phyloP scores from a whole-genome alignment of 148 eudicot genomes.

The Polygonum aviculare region DNA sequence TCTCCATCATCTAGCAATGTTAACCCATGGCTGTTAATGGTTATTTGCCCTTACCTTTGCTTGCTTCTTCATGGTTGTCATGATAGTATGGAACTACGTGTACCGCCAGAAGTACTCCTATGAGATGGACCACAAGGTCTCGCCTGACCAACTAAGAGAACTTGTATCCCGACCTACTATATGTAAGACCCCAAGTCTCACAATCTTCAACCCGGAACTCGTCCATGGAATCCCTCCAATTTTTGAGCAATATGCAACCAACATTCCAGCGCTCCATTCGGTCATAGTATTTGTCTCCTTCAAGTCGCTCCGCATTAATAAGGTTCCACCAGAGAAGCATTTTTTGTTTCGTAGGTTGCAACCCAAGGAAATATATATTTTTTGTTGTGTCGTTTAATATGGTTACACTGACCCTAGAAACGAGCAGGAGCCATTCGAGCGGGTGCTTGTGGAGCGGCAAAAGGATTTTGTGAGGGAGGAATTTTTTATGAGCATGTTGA shows the following conservation, averaged over 20 bases:
- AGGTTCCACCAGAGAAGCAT: conserved; percentile 34
- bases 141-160: conserved; percentile 14
- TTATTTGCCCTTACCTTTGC: conserved; percentile 40
- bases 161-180: conserved; percentile 11
- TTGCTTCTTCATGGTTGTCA: conserved; percentile 16
- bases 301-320: conserved; percentile 37
- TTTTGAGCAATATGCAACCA: conserved; percentile 29
- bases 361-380: conserved; percentile 20
- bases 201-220: conserved; percentile 37
- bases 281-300: conserved; percentile 32
- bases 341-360: conserved; percentile 33
- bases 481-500: not conserved
- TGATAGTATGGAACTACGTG: conserved; percentile 36
- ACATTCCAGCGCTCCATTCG: conserved; percentile 29
- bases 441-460: conserved; percentile 19
- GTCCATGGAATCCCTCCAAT: conserved; percentile 47
- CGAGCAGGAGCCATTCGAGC: conserved; percentile 32
- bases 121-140: conserved; percentile 35
- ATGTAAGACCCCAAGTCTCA: conserved; percentile 28
- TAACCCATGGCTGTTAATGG: conserved; percentile 37
- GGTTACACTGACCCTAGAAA: conserved; percentile 28
- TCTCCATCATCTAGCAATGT: conserved; percentile 36
- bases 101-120: conserved; percentile 31
- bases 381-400: conserved; percentile 41
- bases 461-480: conserved; percentile 21